phyloP scores from a whole-genome alignment of 257 asterid species.

The Solanum rostratum region DNA sequence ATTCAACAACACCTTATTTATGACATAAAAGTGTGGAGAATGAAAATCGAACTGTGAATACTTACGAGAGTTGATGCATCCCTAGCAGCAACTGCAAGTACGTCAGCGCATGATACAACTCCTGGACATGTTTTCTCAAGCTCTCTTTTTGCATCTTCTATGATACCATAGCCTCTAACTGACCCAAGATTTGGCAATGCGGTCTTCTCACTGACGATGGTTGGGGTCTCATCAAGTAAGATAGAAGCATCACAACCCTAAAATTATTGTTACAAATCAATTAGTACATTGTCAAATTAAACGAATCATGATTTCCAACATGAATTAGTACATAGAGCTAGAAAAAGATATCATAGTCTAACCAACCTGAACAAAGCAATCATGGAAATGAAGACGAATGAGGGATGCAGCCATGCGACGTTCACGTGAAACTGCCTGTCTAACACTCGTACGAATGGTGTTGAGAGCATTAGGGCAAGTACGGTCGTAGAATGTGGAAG shows the following conservation, averaged over 20 bases:
- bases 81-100: neutral
- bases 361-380: neutral
- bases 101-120: neutral
- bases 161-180: neutral
- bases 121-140: neutral
- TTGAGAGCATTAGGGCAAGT: neutral
- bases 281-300: neutral
- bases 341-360: neutral
- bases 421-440: neutral
- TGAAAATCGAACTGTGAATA: neutral
- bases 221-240: neutral
- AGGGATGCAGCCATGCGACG: neutral
- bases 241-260: constrained; percentile 1
- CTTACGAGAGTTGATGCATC: neutral
- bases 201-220: neutral
- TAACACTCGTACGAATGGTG: neutral
- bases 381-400: neutral
- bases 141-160: neutral
- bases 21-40: neutral
- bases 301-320: neutral
- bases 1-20: neutral
- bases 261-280: no score
- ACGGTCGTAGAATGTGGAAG: neutral
- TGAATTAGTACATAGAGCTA: neutral
- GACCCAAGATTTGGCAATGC: neutral